Conservation (phyloP, 306 rosid genomes). For the Cicer yamashitae region DNA sequence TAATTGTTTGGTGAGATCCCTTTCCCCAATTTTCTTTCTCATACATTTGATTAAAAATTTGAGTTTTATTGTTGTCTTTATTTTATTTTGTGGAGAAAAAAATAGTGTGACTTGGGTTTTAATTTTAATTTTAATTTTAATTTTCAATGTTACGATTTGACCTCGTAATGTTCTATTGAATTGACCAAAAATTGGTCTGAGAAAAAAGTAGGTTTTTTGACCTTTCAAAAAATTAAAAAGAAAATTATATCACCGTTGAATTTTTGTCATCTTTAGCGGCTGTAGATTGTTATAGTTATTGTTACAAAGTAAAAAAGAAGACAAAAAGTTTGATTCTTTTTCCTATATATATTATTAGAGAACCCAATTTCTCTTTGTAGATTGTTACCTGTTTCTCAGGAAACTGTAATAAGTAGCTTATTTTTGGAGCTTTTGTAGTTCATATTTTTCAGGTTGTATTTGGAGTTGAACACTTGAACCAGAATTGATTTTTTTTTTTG, state of each 20-base stretch:
- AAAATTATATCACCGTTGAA: constrained; percentile 22
- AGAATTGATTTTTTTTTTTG: constrained; percentile 37
- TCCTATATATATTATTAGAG: background rate
- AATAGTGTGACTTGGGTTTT: constrained; percentile 24
- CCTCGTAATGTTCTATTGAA: background rate
- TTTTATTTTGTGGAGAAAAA: constrained; percentile 33
- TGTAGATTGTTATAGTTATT: constrained; percentile 47
- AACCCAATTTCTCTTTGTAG: constrained; percentile 34
- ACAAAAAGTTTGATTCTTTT: constrained; percentile 33
- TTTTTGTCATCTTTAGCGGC: constrained; percentile 45
- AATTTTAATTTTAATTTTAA: no score
- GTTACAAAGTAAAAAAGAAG: constrained; percentile 39
- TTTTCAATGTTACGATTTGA: no score
- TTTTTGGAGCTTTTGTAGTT: constrained; percentile 41
- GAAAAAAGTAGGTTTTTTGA: constrained; percentile 58
- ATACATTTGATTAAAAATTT: constrained; percentile 22
- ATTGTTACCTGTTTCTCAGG: constrained; percentile 36
- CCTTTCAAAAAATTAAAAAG: constrained; percentile 4
- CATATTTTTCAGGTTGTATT: constrained; percentile 30
- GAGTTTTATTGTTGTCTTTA: constrained; percentile 35
- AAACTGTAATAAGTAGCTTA: constrained; percentile 43
- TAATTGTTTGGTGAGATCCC: constrained; percentile 56
- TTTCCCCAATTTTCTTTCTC: background rate
- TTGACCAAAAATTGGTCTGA: constrained; percentile 50
- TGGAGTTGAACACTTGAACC: constrained; percentile 16